Evolutionary conservation across 1,284 basidiomycete species (phyloP), one percentile per base, ranked within the genome.

Genomic region (Cryptococcus deneoformans): DNA sequence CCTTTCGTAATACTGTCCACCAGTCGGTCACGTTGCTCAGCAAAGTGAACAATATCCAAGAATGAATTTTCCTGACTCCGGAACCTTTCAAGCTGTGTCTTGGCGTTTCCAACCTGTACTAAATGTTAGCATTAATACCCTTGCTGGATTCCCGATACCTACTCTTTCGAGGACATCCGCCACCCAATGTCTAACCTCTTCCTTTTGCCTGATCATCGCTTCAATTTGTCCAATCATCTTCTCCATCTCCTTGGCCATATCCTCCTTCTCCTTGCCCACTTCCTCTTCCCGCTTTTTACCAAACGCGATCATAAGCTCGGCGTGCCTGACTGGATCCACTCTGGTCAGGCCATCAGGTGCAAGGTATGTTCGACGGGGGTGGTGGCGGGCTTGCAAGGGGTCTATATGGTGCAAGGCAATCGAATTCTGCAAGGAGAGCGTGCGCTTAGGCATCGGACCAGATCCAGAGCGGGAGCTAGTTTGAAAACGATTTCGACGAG

Each of bases 291-390:
- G 43, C 10, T 56, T 54, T 20, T 52, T 36, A 4, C 40, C 59
- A 14, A 46, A 51, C 5, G 38, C 49, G 16, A 56, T 49, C 16
- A 53, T 37, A 24, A 50, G 9, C 43, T 59, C 57, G 35, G 58
- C 55, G 38, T 59, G 60, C 44, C 37, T 59, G 39, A 71, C 57
- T 0, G 72, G 69, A 53, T 72, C 63, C 3, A 72, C 63, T 2
- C 58, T 38, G 0, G 49, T 50, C 6, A 54, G 62, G 7, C 67
- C 63, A 6, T 46, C 60, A 0, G 69, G 67, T 54, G 67, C 68
- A 16, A 74, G 54, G 5, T 63, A 64, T 0, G 64, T 68, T 9
- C 72, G 57, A 14, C 65, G 50, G 5, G n/a, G 66, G 56, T 65
- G 68, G 9, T 66, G 65, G 7, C 62, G 61, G 3, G 50, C 9